Conservation (phyloP, 73 alveolate species). For the Tetrahymena malaccensis region DNA sequence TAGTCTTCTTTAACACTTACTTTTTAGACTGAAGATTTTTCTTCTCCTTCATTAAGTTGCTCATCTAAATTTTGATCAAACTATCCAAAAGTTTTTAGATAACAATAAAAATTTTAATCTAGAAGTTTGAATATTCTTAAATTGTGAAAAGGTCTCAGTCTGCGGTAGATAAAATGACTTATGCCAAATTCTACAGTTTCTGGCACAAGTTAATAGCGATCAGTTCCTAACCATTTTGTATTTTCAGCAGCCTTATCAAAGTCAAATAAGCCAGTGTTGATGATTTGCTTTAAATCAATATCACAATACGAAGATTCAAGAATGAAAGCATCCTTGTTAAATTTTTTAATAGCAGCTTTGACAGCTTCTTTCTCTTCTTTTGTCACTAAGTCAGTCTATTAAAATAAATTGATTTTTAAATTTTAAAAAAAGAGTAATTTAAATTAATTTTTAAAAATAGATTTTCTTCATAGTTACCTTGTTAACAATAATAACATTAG, state of each 20-base stretch:
- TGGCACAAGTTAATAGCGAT: conserved; percentile 37
- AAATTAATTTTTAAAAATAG: background rate
- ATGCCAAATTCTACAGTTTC: conserved; percentile 53
- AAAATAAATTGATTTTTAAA: background rate
- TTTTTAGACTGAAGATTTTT: background rate
- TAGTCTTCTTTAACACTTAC: background rate
- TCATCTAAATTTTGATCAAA: background rate
- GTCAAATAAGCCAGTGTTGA: conserved; percentile 41
- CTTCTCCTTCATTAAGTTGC: background rate
- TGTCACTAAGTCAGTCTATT: conserved; percentile 31
- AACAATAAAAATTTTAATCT: background rate
- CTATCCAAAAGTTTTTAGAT: background rate
- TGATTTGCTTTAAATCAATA: conserved; percentile 18
- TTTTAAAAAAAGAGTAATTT: too few species aligned
- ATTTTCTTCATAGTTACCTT: background rate
- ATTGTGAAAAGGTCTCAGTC: conserved; percentile 51
- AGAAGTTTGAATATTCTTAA: conserved; percentile 6
- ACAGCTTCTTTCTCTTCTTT: conserved; percentile 12
- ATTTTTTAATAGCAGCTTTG: conserved; percentile 13
- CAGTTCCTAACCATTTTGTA: conserved; percentile 49
- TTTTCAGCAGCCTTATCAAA: conserved; percentile 42
- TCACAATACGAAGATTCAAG: conserved; percentile 30
- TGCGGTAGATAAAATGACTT: conserved; percentile 18
- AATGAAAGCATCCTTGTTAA: conserved; percentile 47
- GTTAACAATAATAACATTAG: conserved; percentile 54